Evolutionary conservation across 139 green algal species (phyloP), one percentile per base, ranked within the genome.

Genomic region (Chlamydomonas sphaeroides): DNA sequence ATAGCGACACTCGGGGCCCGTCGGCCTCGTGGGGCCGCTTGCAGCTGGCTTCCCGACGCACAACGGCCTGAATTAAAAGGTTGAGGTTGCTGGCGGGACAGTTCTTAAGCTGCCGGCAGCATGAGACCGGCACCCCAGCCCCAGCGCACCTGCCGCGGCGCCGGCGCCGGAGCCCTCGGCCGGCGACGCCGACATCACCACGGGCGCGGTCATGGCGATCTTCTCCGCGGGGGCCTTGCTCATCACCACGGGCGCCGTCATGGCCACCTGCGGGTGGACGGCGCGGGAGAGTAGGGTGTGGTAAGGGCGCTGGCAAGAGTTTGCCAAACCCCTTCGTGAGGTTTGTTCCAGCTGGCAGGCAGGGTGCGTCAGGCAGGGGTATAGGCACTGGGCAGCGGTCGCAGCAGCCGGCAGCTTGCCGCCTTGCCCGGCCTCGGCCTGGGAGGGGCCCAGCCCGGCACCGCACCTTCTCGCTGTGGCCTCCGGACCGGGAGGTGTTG

Each of bases 161-260:
- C 7, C 30, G n/a, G n/a, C n/a, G n/a, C n/a, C n/a, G n/a, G n/a
- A n/a, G n/a, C n/a, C 36, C 65, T 39, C 7, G 7, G 2, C n/a
- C 59, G 5, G 17, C 56, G 56, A 23, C 26, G 5, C 59, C 49
- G 75, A 65, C 77, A 84, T 75, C 20, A 84, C 77, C n/a, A 84
- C 77, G 8, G 77, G 77, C 2, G 77, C 77, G 26, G 77, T 84
- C 77, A 84, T 84, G 49, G 77, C 77, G 33, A 83, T 68, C 76
- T 83, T 83, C 59, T 83, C 33, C 21, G 39, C 70, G 35, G 74
- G 21, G 1, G 38, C 38, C 25, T 53, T 61, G 18, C 71, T 59
- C 74, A 80, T 57, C 11, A 80, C 74, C 30, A 80, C 74, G 0
- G 74, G 74, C n/a, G 74, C 74, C n/a, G 74, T 80, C 74, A 80